Percentiles rank a stretch among this genome's conserved stretches.
phyloP scores from a whole-genome alignment of 768 basidiomycete species.

The Amanita thiersii region DNA sequence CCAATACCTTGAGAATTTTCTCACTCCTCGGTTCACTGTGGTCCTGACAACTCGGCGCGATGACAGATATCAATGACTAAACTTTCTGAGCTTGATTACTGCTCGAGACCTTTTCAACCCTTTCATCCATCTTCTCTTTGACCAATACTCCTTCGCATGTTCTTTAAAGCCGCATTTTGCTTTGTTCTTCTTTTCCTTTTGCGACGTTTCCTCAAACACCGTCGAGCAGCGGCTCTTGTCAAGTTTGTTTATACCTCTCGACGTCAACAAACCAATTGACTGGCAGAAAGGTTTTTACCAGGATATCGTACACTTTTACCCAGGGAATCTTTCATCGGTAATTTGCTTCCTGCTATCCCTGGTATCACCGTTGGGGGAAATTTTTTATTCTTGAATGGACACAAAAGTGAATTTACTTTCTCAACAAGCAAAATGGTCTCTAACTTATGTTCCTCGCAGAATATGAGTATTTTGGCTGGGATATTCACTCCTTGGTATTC shows the following conservation, averaged over 20 bases:
- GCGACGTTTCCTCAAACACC: constrained; percentile 14
- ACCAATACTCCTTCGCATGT: not conserved
- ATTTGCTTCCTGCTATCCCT: constrained; percentile 19
- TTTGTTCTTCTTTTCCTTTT: constrained; percentile 14
- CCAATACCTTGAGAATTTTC: too few relatives aligned
- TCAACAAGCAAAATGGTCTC: not conserved
- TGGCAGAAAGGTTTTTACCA: constrained; percentile 21
- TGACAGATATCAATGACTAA: not conserved
- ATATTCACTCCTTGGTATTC: constrained; percentile 25
- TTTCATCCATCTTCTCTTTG: not conserved
- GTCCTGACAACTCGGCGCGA: not conserved
- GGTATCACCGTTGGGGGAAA: constrained; percentile 24
- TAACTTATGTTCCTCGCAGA: constrained; percentile 12
- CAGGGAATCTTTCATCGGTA: constrained; percentile 15
- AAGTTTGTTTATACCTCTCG: constrained; percentile 14
- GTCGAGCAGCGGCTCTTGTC: constrained; percentile 19
- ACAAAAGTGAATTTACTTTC: constrained; percentile 18
- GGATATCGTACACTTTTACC: constrained; percentile 23
- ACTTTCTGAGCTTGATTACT: not conserved
- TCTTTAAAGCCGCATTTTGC: constrained; percentile 10
- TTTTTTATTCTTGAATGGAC: constrained; percentile 20
- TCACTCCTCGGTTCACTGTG: too few relatives aligned
- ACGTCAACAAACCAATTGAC: not conserved
- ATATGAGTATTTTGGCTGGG: constrained; percentile 24
- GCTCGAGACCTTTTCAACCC: not conserved